Evolutionary conservation across 305 asterid species (phyloP), one percentile per base, ranked within the genome.

Genomic region (Salvia sclarea): DNA sequence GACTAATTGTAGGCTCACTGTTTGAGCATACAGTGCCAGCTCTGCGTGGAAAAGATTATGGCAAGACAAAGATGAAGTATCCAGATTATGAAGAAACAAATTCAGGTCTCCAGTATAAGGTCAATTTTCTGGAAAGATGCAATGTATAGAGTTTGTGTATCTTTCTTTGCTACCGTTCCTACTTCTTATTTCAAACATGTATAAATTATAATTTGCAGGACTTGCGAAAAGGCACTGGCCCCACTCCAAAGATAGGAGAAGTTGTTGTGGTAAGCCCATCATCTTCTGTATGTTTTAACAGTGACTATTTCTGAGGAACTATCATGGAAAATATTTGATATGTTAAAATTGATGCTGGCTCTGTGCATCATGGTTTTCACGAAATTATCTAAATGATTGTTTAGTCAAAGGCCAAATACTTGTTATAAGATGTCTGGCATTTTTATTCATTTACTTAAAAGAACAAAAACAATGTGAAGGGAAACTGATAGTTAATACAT

Each of bases 51-150:
- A 94, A 94, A 87, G 99, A 91, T 73, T 94, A 94, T 64, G 99
- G 99, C 38, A 89, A 94, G 88, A 79, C 96, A 69, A 91, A 91
- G 91, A 91, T 94, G 99, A 77, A 76, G 59, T 89, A 78, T 81
- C 95, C 96, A 48, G 99, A 94, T 81, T 94, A 94, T 71, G 69
- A 62, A 12, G 90, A 89, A 82, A 94, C 98, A 25, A 76, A 66
- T 63, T 94, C 97, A 31, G 97, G 99, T 75, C 97, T 94, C 71
- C 99, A 94, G 71, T 94, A 91, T 77, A 94, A 91, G 99, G 99
- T 91, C 70, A 78, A 61, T 59, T 58, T 56, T 64, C 70, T 38
- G 54, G 68, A 62, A 78, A 57, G 71, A 41, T 70, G 54, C 62
- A 55, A 28, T 69, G 73, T 70, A 54, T 68, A 66, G 58, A 50